Base-by-base conservation (phyloP, 2,329 filamentous ascomycete genomes). In the Bipolaris bicolor region DNA sequence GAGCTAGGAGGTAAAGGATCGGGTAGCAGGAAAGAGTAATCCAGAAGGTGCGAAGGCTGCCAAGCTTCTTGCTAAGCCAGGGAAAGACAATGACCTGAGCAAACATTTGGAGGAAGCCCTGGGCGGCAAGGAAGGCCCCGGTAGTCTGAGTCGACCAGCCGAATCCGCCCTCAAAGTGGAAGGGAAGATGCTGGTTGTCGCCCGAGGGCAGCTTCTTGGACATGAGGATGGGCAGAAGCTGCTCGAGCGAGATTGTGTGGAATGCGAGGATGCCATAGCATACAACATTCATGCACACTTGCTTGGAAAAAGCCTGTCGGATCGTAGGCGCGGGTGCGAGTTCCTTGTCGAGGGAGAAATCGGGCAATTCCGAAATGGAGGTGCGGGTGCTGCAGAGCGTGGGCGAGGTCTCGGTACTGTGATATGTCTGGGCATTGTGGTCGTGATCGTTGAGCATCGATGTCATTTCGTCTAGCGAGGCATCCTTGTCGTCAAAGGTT, bases 211-310 rank as follows among this genome's bases (percentile, higher is more conserved):
- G 72, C 69, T 83, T 74, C 43, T 91, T 91, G 76, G 90, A 94
- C 71, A 99, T 86, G 66, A 99, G 92, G 1, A 97, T 90, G 0
- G 95, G 94, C 67, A 98, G 88, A 47, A 98, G 84, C 71, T 97
- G 91, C 77, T 99, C 95, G 68, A 96, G 95, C 0, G 93, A 96
- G 78, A 99, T 97, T 11, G 94, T 97, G 79, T 98, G 94, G 80
- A 96, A 97, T 63, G 94, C 94, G 58, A 98, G 82, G 68, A 98
- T 92, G 43, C 93, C 94, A 73, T 96, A 97, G 50, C 90, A 92
- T 55, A 94, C 79, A 62, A 97, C 96, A 72, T 93, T 94, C 71
- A 96, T 82, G 58, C 96, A 82, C 53, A 98, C 90, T 48, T 94
- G 91, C 72, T 83, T 87, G 11, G 91, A 96, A 75, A 98, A 97